These are phyloP conservation scores for Monilinia polystroma DNA, from an alignment of 2,329 filamentous ascomycete genomes.

Conservation along the genomic window DNA sequence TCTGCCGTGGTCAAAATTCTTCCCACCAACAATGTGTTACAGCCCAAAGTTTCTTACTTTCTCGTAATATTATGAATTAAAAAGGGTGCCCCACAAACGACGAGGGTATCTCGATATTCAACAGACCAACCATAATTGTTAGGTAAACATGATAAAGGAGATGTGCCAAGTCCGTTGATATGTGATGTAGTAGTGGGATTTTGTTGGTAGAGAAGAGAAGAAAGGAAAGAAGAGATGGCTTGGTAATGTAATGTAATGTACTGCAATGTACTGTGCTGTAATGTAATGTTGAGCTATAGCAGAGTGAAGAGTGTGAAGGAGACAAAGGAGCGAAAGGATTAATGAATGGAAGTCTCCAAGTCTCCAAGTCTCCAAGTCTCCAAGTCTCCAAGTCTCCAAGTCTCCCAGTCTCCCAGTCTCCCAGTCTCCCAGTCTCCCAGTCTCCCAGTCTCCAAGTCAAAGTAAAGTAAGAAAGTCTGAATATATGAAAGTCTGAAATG, in stretches of 20 bases:
- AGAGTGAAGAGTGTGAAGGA: neutral
- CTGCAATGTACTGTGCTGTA: too few relatives aligned
- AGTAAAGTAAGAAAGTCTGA: too few relatives aligned
- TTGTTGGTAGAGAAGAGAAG: neutral
- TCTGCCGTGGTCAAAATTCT: neutral
- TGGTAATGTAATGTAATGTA: neutral
- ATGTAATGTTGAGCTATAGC: neutral
- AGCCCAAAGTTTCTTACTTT: constrained; percentile 11
- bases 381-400: too few relatives aligned
- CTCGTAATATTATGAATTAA: constrained; percentile 20
- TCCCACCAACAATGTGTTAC: neutral
- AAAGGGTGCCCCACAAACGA: constrained; percentile 15
- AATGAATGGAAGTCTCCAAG: too few relatives aligned
- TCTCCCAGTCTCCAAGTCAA: too few relatives aligned
- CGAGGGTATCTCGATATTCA: constrained; percentile 11
- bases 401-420: too few relatives aligned
- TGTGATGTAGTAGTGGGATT: neutral
- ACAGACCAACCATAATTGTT: constrained; percentile 10
- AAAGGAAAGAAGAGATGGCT: too few relatives aligned
- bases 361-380: too few relatives aligned
- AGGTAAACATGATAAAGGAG: constrained; percentile 12
- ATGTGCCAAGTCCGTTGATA: neutral
- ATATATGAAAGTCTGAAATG: too few relatives aligned
- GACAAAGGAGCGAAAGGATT: too few relatives aligned
- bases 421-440: too few relatives aligned